A percentile compares a stretch with the other conserved stretches of the same genome.
Evolutionary conservation across 805 yeast genomes (phyloP).

Genomic region (Sugiyamaella qingdaonensis): DNA sequence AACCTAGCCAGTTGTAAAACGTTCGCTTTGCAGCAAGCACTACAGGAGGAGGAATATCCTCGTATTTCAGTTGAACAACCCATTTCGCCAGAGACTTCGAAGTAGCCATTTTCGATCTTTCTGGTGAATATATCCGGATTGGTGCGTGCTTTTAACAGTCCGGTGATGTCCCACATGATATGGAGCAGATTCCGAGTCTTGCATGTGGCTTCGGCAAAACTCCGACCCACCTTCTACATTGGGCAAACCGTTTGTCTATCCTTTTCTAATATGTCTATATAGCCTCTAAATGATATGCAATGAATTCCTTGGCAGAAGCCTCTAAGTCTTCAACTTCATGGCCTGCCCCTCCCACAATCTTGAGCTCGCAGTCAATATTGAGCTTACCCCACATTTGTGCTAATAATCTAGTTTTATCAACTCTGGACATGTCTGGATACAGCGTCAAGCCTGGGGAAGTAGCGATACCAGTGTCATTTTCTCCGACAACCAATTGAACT

Average conservation of each 20-base stretch:
- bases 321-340: slow-evolving; percentile 2
- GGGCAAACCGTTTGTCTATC: background rate
- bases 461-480: slow-evolving; percentile 2
- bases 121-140: too few species aligned
- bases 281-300: background rate
- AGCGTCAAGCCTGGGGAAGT: slow-evolving; percentile 6
- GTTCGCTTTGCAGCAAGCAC: slow-evolving; percentile 8
- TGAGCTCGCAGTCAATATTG: background rate
- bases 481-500: slow-evolving; percentile 7
- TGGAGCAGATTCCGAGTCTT: background rate
- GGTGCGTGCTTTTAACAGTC: too few species aligned
- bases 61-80: slow-evolving; percentile 9
- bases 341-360: slow-evolving; percentile 1
- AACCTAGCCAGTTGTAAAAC: slow-evolving; percentile 10
- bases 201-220: background rate
- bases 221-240: background rate
- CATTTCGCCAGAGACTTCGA: slow-evolving; percentile 7
- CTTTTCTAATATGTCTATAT: background rate
- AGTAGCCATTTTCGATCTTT: background rate
- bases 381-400: background rate
- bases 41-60: slow-evolving; percentile 7
- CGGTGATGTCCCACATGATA: background rate
- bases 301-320: slow-evolving; percentile 2
- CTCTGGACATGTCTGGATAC: slow-evolving; percentile 1
- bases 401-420: slow-evolving; percentile 1